Conservation (phyloP, 2,329 filamentous ascomycete species). For the Penicillium sp. region DNA sequence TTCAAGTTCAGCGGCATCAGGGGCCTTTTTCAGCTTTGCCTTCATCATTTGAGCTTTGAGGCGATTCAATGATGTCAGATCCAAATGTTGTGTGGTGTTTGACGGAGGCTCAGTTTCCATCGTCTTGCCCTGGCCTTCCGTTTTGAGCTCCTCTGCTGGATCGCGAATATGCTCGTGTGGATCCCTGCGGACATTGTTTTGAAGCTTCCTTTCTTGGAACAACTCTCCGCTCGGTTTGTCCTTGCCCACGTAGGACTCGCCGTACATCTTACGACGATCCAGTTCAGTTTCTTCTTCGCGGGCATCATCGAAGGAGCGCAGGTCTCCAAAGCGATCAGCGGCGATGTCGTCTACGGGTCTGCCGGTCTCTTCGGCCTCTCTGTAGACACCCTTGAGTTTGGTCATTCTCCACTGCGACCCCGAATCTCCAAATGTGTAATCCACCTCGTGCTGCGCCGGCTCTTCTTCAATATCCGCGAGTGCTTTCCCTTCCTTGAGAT, state of each 20-base stretch:
- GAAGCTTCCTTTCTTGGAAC: constrained; percentile 68
- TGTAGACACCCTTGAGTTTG: constrained; percentile 81
- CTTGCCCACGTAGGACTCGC: constrained; percentile 76
- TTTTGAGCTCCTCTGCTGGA: constrained; percentile 34
- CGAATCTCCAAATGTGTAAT: constrained; percentile 82
- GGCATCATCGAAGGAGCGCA: constrained; percentile 85
- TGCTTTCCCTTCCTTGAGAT: constrained; percentile 55
- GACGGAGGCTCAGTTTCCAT: constrained; percentile 54
- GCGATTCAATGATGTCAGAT: constrained; percentile 78
- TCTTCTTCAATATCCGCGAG: constrained; percentile 52
- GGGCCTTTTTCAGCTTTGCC: constrained; percentile 74
- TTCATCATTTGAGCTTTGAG: constrained; percentile 95
- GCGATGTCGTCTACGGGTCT: constrained; percentile 77
- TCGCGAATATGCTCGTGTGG: constrained; percentile 27
- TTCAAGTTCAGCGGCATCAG: constrained; percentile 72
- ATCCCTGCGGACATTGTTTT: constrained; percentile 49
- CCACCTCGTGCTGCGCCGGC: constrained; percentile 58
- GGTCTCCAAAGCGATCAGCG: constrained; percentile 70
- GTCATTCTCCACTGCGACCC: constrained; percentile 97
- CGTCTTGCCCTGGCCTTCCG: constrained; percentile 52
- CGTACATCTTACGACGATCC: constrained; percentile 76
- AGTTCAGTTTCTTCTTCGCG: constrained; percentile 89
- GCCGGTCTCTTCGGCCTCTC: constrained; percentile 67
- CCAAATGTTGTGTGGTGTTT: constrained; percentile 53
- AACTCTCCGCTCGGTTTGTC: constrained; percentile 84